Conservation (phyloP, 352 stramenopile species). For the Phytophthora hibernalis region DNA sequence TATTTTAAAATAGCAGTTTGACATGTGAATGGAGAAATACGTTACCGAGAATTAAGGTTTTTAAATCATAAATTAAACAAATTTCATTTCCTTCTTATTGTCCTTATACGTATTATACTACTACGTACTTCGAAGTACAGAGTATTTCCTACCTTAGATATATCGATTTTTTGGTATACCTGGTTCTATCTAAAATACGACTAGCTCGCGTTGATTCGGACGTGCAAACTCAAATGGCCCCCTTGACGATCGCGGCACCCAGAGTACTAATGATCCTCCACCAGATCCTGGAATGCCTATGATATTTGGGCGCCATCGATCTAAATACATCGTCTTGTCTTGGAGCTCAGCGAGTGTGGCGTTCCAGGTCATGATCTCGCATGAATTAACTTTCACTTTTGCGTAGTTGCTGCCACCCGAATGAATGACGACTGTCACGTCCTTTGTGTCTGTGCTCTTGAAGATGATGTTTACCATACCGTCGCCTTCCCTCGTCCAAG, state of each 20-base stretch:
- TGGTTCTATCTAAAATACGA: conserved; percentile 13
- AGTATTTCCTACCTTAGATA: too few relatives aligned
- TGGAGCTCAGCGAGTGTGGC: conserved; percentile 40
- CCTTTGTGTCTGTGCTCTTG: conserved; percentile 34
- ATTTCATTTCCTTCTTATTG: too few relatives aligned
- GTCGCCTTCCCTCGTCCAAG: conserved; percentile 47
- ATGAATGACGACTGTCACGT: conserved; percentile 32
- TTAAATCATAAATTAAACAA: too few relatives aligned
- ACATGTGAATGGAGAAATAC: too few relatives aligned
- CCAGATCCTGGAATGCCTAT: conserved; percentile 35
- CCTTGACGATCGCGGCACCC: conserved; percentile 39
- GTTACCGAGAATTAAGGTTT: too few relatives aligned
- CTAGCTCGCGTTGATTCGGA: conserved; percentile 54
- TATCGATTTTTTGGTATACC: too few relatives aligned
- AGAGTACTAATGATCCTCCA: conserved; percentile 50
- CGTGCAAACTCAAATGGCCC: conserved; percentile 44
- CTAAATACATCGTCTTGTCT: conserved; percentile 64
- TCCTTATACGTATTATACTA: too few relatives aligned
- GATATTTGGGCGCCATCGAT: conserved; percentile 57
- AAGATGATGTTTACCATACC: conserved; percentile 45
- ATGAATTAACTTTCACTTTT: conserved; percentile 40
- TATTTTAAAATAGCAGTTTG: too few relatives aligned
- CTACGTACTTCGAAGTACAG: too few relatives aligned
- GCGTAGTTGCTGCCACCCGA: conserved; percentile 43
- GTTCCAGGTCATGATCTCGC: conserved; percentile 44